Evolutionary conservation across 306 rosid genomes (phyloP).

Genomic region (Fragaria vesca): DNA sequence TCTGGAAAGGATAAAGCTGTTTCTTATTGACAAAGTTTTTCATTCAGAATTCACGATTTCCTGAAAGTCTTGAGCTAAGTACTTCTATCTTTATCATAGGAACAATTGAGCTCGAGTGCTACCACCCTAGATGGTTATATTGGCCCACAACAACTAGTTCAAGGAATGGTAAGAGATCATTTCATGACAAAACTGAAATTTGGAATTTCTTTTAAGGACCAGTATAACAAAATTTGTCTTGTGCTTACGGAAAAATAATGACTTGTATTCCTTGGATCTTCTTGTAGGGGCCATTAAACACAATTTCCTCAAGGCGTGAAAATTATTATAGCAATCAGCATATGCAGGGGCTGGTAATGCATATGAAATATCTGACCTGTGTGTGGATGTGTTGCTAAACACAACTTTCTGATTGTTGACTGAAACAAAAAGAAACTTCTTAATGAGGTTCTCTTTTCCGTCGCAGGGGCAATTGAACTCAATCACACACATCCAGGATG

Average conservation of each 20-base stretch:
- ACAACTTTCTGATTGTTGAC: background rate
- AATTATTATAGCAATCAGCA: slow-evolving; percentile 27
- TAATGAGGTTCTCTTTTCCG: slow-evolving; percentile 14
- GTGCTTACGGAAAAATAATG: slow-evolving; percentile 4
- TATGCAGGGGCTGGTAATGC: background rate
- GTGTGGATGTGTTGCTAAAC: background rate
- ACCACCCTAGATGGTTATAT: slow-evolving; percentile 34
- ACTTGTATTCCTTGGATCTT: slow-evolving; percentile 2
- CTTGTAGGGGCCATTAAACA: slow-evolving; percentile 29
- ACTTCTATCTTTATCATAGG: slow-evolving; percentile 24
- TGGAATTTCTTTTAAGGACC: slow-evolving; percentile 2
- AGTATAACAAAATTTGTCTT: background rate
- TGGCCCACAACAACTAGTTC: slow-evolving; percentile 32
- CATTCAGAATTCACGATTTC: background rate
- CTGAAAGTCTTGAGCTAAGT: slow-evolving; percentile 15
- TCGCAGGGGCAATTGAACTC: slow-evolving; percentile 44
- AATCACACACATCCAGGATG: slow-evolving; percentile 37
- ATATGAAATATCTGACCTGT: background rate
- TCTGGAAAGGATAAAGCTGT: background rate
- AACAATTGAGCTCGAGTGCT: slow-evolving; percentile 36
- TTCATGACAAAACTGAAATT: background rate
- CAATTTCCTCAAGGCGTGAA: slow-evolving; percentile 21
- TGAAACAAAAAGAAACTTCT: background rate
- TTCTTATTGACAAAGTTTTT: background rate
- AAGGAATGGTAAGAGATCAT: slow-evolving; percentile 34